Percentiles rank a stretch among this genome's conserved stretches.
Conservation (phyloP, 768 basidiomycete species). For the Amanita thiersii region DNA sequence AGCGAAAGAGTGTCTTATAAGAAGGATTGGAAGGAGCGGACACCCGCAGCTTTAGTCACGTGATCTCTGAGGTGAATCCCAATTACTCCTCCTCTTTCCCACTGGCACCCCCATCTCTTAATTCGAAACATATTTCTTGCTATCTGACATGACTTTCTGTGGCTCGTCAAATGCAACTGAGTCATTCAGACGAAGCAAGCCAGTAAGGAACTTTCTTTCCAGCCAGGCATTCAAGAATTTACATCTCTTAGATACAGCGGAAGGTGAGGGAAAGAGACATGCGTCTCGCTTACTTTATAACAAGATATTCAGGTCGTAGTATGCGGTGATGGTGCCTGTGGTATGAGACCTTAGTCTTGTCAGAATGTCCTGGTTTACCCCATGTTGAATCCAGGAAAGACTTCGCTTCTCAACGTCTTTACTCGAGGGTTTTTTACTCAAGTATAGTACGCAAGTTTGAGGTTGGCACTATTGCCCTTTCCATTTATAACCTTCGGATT, state of each 20-base stretch:
- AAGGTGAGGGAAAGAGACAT: constrained; percentile 28
- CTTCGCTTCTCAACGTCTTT: constrained; percentile 81
- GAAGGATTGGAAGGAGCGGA: too few species aligned
- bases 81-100: not conserved
- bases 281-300: not conserved
- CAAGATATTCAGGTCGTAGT: constrained; percentile 53
- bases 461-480: not conserved
- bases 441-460: constrained; percentile 60
- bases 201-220: constrained; percentile 26
- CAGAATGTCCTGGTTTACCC: constrained; percentile 12
- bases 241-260: constrained; percentile 31
- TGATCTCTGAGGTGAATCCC: not conserved
- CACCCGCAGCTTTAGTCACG: too few species aligned
- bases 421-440: constrained; percentile 90
- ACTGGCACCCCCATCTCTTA: not conserved
- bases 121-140: not conserved
- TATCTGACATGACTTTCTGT: constrained; percentile 43
- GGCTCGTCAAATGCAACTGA: constrained; percentile 41
- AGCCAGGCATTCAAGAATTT: constrained; percentile 3
- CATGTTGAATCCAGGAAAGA: constrained; percentile 51
- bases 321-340: constrained; percentile 95
- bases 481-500: not conserved
- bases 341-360: constrained; percentile 30
- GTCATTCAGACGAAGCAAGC: constrained; percentile 49
- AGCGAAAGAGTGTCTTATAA: too few species aligned